Conservation (phyloP, 2,329 filamentous ascomycete species). For the Penicillium brevicompactum region DNA sequence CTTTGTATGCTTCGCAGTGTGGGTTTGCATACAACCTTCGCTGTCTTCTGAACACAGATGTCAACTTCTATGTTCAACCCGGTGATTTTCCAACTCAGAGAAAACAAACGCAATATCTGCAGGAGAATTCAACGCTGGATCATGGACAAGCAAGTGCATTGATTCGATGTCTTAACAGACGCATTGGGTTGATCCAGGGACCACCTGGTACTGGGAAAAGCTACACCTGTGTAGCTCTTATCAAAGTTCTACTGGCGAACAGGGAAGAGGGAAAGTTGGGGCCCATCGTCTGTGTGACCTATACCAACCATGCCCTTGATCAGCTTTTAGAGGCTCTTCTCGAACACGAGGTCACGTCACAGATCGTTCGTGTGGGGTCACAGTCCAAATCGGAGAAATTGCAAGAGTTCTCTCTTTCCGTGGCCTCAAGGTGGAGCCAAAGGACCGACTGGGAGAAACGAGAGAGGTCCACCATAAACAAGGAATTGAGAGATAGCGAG, state of each 20-base stretch:
- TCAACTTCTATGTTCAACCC: constrained; percentile 22
- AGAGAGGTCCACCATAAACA: constrained; percentile 13
- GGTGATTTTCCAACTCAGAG: constrained; percentile 7
- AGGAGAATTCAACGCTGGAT: constrained; percentile 21
- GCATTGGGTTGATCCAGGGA: constrained; percentile 29
- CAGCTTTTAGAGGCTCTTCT: constrained; percentile 64
- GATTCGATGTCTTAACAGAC: constrained; percentile 16
- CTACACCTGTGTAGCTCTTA: constrained; percentile 30
- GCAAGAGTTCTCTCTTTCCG: constrained; percentile 53
- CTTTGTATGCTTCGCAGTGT: constrained; percentile 52
- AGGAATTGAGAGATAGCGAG: constrained; percentile 15
- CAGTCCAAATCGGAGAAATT: constrained; percentile 59
- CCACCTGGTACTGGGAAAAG: constrained; percentile 34
- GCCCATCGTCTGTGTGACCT: constrained; percentile 52
- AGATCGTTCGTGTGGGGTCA: constrained; percentile 65
- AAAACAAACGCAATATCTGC: constrained; percentile 12
- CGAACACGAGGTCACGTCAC: constrained; percentile 26
- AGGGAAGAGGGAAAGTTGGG: constrained; percentile 37
- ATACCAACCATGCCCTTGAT: constrained; percentile 58
- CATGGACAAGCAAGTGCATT: constrained; percentile 24
- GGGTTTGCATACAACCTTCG: constrained; percentile 52
- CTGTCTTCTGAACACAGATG: constrained; percentile 29
- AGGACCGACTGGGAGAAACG: constrained; percentile 34
- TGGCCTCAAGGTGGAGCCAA: constrained; percentile 35
- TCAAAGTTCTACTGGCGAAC: constrained; percentile 32